phyloP scores from a whole-genome alignment of 495 filamentous ascomycete species.

The Penicillium odoratum region DNA sequence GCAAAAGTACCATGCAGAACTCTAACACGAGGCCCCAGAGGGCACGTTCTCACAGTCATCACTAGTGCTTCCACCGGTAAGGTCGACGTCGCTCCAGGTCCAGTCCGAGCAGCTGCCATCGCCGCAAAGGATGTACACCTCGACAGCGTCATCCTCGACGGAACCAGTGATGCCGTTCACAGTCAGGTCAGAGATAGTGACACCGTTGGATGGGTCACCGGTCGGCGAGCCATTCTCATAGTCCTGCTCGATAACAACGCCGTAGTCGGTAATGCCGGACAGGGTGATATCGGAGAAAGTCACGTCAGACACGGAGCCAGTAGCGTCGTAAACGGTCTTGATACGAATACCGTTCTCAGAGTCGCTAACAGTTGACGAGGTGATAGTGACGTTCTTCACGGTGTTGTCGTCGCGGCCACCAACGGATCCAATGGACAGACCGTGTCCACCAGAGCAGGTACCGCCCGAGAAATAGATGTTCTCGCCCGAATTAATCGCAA shows the following conservation, averaged over 20 bases:
- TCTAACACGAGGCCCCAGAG: constrained; percentile 1
- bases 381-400: constrained; percentile 51
- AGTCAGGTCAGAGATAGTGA: constrained; percentile 51
- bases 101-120: constrained; percentile 35
- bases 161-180: constrained; percentile 48
- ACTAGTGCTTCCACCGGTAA: constrained; percentile 36
- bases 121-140: constrained; percentile 54
- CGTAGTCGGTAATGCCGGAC: constrained; percentile 40
- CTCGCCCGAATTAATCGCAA: constrained; percentile 57
- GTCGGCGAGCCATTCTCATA: constrained; percentile 57
- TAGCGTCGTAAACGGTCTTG: constrained; percentile 27
- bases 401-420: constrained; percentile 58
- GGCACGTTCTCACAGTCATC: constrained; percentile 44
- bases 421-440: constrained; percentile 61
- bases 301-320: constrained; percentile 23
- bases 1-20: not conserved
- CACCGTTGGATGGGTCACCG: constrained; percentile 54
- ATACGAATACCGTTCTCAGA: constrained; percentile 47
- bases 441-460: constrained; percentile 55
- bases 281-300: constrained; percentile 29
- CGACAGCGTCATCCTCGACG: constrained; percentile 33
- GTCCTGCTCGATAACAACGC: constrained; percentile 64
- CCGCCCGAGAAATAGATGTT: constrained; percentile 50
- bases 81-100: not conserved
- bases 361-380: constrained; percentile 44